A percentile compares a stretch with the other conserved stretches of the same genome.
These are phyloP conservation scores for Hypoxylon sp. DNA, from an alignment of 2,329 filamentous ascomycete species.

Conservation along the genomic window DNA sequence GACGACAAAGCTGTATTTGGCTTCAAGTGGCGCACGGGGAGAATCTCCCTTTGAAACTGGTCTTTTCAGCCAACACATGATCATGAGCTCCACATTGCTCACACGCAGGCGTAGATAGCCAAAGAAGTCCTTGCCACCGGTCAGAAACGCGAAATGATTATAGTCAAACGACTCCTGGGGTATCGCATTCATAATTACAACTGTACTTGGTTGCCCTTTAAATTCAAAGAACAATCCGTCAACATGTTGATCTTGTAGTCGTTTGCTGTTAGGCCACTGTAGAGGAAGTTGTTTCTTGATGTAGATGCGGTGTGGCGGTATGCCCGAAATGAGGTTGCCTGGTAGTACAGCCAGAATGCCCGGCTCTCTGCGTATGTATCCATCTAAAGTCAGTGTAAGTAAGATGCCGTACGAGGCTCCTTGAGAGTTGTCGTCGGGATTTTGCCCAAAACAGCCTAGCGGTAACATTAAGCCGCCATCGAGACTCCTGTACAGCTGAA, in stretches of 20 bases:
- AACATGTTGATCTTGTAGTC: neutral
- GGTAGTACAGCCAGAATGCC: conserved; percentile 14
- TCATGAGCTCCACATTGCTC: conserved; percentile 2
- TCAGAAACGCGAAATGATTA: conserved; percentile 17
- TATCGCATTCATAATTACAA: conserved; percentile 19
- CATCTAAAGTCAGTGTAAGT: conserved; percentile 19
- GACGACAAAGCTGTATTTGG: conserved; percentile 11
- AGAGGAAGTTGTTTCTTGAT: conserved; percentile 14
- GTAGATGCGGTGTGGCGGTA: conserved; percentile 23
- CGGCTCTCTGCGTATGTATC: conserved; percentile 27
- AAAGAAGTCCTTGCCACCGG: conserved; percentile 21
- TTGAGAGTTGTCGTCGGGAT: neutral
- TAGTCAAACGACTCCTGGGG: conserved; percentile 23
- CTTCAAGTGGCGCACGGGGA: neutral
- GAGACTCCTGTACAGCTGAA: conserved; percentile 11
- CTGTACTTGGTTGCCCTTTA: neutral
- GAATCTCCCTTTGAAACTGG: neutral
- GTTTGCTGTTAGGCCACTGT: conserved; percentile 1
- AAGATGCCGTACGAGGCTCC: conserved; percentile 20
- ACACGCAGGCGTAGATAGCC: conserved; percentile 17
- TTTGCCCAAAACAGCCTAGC: conserved; percentile 5
- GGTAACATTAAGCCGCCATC: conserved; percentile 12
- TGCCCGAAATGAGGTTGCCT: neutral
- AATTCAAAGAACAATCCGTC: conserved; percentile 17
- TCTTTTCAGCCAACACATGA: conserved; percentile 21